Evolutionary conservation across 331 rosid species (phyloP).

Genomic region (Cydonia oblonga): DNA sequence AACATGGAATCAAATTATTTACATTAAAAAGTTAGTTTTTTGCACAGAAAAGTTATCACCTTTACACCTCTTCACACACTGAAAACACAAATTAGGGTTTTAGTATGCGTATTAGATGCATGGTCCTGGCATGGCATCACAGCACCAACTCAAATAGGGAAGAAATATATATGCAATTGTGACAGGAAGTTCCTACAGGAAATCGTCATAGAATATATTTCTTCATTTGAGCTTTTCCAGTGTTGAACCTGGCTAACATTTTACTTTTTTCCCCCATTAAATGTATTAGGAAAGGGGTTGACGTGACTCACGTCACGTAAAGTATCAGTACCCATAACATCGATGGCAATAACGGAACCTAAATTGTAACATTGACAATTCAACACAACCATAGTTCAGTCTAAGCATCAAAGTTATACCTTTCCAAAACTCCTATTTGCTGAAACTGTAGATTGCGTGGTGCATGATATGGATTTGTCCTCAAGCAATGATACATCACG

Average conservation of each 20-base stretch:
- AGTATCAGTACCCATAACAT: not conserved
- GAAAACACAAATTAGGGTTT: not conserved
- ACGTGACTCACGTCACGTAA: not conserved
- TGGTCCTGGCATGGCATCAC: not conserved
- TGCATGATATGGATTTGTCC: conserved; percentile 14
- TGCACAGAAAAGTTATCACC: not conserved
- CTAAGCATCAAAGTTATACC: conserved; percentile 29
- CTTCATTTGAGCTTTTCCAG: not conserved
- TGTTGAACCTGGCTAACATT: not conserved
- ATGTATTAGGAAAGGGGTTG: not conserved
- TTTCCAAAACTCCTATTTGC: conserved; percentile 28
- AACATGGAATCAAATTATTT: not conserved
- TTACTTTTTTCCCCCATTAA: not conserved
- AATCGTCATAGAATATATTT: not conserved
- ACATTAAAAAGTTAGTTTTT: not conserved
- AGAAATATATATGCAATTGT: no score
- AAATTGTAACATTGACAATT: not conserved
- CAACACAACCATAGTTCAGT: not conserved
- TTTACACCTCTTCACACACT: not conserved
- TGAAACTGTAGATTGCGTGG: conserved; percentile 14
- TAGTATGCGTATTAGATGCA: not conserved
- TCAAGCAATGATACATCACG: conserved; percentile 23
- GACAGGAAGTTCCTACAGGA: not conserved
- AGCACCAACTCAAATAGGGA: not conserved
- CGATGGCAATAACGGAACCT: not conserved